Evolutionary conservation across 2,329 filamentous ascomycete species (phyloP).

Genomic region (Fonsecaea monophora): DNA sequence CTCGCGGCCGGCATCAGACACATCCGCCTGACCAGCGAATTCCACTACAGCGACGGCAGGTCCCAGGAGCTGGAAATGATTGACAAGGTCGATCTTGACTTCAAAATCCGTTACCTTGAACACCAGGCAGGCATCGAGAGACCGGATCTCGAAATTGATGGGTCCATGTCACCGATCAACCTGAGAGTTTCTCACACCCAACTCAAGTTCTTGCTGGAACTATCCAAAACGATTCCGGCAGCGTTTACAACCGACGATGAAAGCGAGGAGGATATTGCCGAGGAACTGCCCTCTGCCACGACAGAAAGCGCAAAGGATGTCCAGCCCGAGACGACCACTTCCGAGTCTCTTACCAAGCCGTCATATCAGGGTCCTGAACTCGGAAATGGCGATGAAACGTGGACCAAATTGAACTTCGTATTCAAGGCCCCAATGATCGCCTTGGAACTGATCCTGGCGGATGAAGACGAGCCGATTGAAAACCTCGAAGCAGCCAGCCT

Average conservation of each 20-base stretch:
- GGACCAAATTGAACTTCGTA: constrained; percentile 91
- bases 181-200: constrained; percentile 88
- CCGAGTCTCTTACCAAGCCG: constrained; percentile 49
- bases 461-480: constrained; percentile 77
- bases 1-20: constrained; percentile 90
- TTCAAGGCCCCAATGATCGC: constrained; percentile 90
- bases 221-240: constrained; percentile 84
- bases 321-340: constrained; percentile 55
- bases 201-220: constrained; percentile 83
- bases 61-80: constrained; percentile 94
- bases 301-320: constrained; percentile 57
- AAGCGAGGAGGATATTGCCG: constrained; percentile 73
- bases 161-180: constrained; percentile 91
- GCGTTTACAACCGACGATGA: constrained; percentile 80
- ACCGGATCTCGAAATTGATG: constrained; percentile 90
- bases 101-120: constrained; percentile 89
- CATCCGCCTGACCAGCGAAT: constrained; percentile 85
- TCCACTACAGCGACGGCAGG: constrained; percentile 75
- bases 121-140: constrained; percentile 77
- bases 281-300: constrained; percentile 69
- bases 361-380: constrained; percentile 73
- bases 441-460: constrained; percentile 81
- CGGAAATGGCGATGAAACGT: constrained; percentile 70
- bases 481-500: constrained; percentile 80
- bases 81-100: constrained; percentile 92